Percentiles rank a stretch among this genome's conserved stretches.
Conservation (phyloP, 331 rosid genomes). For the Dryas integrifolia region DNA sequence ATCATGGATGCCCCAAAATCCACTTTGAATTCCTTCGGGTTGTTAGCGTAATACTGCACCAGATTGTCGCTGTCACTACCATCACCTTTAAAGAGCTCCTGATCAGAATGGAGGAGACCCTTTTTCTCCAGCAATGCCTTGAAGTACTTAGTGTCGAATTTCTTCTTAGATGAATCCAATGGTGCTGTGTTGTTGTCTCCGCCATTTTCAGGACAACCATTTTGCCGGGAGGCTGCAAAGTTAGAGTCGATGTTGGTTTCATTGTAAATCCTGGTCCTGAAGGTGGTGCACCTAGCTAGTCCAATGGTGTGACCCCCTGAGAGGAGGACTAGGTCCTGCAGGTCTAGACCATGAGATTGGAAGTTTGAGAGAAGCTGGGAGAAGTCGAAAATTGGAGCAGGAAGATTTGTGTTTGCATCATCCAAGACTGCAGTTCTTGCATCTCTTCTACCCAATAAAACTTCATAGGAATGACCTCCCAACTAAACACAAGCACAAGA, state of each 20-base stretch:
- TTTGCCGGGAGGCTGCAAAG: conserved; percentile 33
- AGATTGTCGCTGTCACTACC: conserved; percentile 38
- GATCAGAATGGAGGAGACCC: conserved; percentile 66
- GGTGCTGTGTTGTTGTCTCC: conserved; percentile 26
- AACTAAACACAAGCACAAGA: conserved; percentile 28
- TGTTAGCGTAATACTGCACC: conserved; percentile 37
- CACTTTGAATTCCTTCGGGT: conserved; percentile 26
- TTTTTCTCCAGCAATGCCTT: conserved; percentile 21
- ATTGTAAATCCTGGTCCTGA: conserved; percentile 38
- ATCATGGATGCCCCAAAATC: conserved; percentile 57
- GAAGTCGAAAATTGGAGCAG: conserved; percentile 37
- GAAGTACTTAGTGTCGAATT: conserved; percentile 40
- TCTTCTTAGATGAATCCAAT: conserved; percentile 27
- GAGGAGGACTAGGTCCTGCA: conserved; percentile 45
- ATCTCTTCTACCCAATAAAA: conserved; percentile 53
- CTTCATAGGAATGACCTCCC: conserved; percentile 36
- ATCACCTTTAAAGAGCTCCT: conserved; percentile 51
- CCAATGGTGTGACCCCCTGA: conserved; percentile 58
- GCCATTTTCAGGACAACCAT: conserved; percentile 31
- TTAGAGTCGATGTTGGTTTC: conserved; percentile 43
- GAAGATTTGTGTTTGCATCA: conserved; percentile 45
- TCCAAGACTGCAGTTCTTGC: conserved; percentile 41
- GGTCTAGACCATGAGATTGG: conserved; percentile 43
- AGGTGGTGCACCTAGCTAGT: conserved; percentile 32
- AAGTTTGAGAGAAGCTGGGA: conserved; percentile 42